Evolutionary conservation across 768 basidiomycete species (phyloP), one percentile per base, ranked within the genome.

Genomic region (Xerocomus spinulosus): DNA sequence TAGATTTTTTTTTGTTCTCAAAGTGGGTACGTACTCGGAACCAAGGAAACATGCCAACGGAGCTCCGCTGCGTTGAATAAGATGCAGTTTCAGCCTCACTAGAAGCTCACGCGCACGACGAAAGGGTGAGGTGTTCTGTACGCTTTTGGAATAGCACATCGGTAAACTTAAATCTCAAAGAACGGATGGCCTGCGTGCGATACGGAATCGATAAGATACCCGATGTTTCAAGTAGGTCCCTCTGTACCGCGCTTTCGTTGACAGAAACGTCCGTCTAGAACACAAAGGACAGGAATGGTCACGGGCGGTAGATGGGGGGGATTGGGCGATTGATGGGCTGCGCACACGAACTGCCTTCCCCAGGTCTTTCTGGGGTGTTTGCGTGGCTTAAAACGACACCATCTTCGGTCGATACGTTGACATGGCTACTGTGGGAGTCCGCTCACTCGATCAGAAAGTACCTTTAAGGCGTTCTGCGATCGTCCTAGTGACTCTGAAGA

Each of bases 61-160:
- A 68, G 24, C 36, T 66, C 64, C 64, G 64, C 64, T 66, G 64
- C 38, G 57, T 34, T 21, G 33, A 42, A 23, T 18, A 20, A 34
- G 29, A 25, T 24, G 46, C 23, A 5, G 26, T 39, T 25, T 39
- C 38, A 41, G 26, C 10, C 41, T 12, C 34, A 24, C 34, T 21
- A 34, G 48, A 57, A 54, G 46, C 9, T 15, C 10, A 26, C n/a
- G 35, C 34, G 49, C 40, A 48, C 28, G 43, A 57, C 54, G 26
- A 41, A 35, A 39, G 14, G 29, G 46, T 20, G 39, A 30, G 43
- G 43, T 43, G 24, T 30, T 14, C n/a, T 34, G 43, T 24, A 35
- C 46, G 39, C 13, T 29, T 48, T 29, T 23, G 47, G 47, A 28
- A 48, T 48, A 24, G 34, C 47, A 29, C 28, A 48, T 48, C 40